phyloP scores from a whole-genome alignment of 2,329 filamentous ascomycete genomes.

The Fusarium sp. region DNA sequence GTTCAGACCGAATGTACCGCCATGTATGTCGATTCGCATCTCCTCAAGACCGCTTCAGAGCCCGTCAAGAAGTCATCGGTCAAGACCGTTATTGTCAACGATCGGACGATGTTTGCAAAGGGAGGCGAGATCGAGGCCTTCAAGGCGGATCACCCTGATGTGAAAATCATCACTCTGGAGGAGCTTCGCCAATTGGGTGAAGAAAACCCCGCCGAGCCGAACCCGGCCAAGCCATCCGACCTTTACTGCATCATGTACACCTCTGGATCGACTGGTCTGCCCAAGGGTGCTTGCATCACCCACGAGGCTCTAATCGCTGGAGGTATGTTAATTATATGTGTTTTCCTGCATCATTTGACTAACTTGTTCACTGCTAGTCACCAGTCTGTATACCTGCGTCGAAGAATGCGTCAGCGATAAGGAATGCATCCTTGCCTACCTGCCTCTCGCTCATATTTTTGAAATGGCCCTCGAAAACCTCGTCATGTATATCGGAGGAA shows the following conservation, averaged over 20 bases:
- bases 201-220: slow-evolving; percentile 76
- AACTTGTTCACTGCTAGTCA: slow-evolving; percentile 59
- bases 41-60: slow-evolving; percentile 69
- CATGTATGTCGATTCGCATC: slow-evolving; percentile 88
- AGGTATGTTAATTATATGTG: slow-evolving; percentile 54
- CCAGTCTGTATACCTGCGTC: slow-evolving; percentile 83
- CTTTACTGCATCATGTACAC: slow-evolving; percentile 89
- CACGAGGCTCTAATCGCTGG: slow-evolving; percentile 85
- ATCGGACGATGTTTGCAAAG: slow-evolving; percentile 63
- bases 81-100: slow-evolving; percentile 72
- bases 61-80: slow-evolving; percentile 68
- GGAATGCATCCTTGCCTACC: slow-evolving; percentile 87
- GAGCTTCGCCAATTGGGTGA: slow-evolving; percentile 69
- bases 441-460: slow-evolving; percentile 94
- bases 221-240: slow-evolving; percentile 78
- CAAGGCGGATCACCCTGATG: slow-evolving; percentile 64
- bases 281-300: slow-evolving; percentile 87
- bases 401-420: slow-evolving; percentile 80
- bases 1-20: slow-evolving; percentile 81
- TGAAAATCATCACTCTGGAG: slow-evolving; percentile 65
- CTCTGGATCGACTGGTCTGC: slow-evolving; percentile 87
- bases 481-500: slow-evolving; percentile 88
- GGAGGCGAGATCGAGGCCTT: slow-evolving; percentile 65
- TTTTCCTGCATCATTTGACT: slow-evolving; percentile 15
- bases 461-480: slow-evolving; percentile 97